Evolutionary conservation across 306 rosid genomes (phyloP).

Genomic region (Prosopis cineraria): DNA sequence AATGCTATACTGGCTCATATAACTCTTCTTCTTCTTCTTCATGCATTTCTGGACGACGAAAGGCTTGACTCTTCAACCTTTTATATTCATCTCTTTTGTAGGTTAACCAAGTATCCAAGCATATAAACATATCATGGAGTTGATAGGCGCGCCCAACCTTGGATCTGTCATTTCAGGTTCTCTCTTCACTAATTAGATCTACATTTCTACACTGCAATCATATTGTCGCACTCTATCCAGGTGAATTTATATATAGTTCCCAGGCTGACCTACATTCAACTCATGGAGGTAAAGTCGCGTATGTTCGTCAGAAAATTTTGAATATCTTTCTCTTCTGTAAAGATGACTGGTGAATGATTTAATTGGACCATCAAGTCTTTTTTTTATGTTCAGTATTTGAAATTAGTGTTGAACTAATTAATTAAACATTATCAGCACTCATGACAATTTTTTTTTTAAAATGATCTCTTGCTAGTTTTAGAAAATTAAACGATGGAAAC

Average conservation of each 20-base stretch:
- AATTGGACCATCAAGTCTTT: neutral
- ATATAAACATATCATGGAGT: neutral
- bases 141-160: neutral
- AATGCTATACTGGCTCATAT: conserved; percentile 54
- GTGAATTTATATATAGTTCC: neutral
- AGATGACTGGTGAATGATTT: neutral
- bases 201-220: neutral
- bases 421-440: too few species aligned
- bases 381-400: too few species aligned
- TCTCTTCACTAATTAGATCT: neutral
- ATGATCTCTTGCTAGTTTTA: neutral
- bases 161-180: neutral
- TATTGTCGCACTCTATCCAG: neutral
- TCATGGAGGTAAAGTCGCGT: conserved; percentile 1
- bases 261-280: conserved; percentile 31
- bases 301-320: neutral
- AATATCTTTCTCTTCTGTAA: neutral
- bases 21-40: neutral
- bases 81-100: neutral
- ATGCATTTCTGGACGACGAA: neutral
- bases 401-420: too few species aligned
- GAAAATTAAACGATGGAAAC: neutral
- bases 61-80: neutral
- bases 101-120: neutral
- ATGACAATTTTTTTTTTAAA: too few species aligned